These are phyloP conservation scores for Epichloe aotearoae DNA, from an alignment of 2,329 filamentous ascomycete species.

Conservation along the genomic window DNA sequence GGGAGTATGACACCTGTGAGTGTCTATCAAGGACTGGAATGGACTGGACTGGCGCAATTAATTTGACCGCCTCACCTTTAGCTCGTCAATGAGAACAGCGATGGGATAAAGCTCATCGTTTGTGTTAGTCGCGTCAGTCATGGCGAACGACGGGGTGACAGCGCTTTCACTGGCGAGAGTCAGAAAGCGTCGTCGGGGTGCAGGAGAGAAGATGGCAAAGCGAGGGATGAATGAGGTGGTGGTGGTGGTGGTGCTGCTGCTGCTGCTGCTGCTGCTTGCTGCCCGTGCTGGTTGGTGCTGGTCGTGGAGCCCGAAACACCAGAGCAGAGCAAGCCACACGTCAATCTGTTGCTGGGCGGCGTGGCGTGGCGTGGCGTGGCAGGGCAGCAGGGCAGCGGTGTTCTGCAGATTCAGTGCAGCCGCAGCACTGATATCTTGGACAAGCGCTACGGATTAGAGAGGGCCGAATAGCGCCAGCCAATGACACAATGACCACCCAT, in stretches of 20 bases:
- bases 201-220: slow-evolving; percentile 1
- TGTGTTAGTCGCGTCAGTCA: slow-evolving; percentile 81
- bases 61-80: slow-evolving; percentile 58
- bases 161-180: slow-evolving; percentile 16
- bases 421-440: no score
- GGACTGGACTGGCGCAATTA: not conserved
- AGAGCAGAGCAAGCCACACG: not conserved
- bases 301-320: not conserved
- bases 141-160: slow-evolving; percentile 37
- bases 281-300: not conserved
- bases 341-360: no score
- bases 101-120: slow-evolving; percentile 99
- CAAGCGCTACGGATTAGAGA: no score
- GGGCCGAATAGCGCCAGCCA: no score
- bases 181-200: slow-evolving; percentile 4
- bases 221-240: slow-evolving; percentile 4
- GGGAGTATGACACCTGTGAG: not conserved
- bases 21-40: not conserved
- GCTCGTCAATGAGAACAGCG: slow-evolving; percentile 97
- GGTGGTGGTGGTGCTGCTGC: not conserved
- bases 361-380: no score
- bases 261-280: not conserved
- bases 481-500: no score
- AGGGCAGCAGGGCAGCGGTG: no score
- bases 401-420: no score